These are phyloP conservation scores for Calonectria hawksworthii DNA, from an alignment of 2,329 filamentous ascomycete genomes.

Conservation along the genomic window DNA sequence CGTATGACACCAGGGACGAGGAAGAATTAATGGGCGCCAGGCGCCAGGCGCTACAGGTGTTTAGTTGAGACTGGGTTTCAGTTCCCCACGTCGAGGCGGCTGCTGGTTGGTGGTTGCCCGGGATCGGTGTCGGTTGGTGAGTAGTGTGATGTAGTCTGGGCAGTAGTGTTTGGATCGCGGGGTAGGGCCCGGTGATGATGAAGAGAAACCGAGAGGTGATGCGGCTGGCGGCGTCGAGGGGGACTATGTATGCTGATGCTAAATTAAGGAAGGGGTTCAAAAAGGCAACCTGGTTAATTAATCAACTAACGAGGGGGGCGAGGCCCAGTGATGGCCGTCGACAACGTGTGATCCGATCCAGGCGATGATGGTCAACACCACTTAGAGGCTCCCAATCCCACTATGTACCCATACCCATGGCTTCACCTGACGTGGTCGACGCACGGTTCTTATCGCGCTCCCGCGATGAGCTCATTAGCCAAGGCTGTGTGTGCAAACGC, in stretches of 20 bases:
- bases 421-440: constrained; percentile 48
- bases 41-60: constrained; percentile 18
- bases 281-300: constrained; percentile 38
- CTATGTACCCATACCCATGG: constrained; percentile 45
- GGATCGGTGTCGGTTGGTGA: constrained; percentile 32
- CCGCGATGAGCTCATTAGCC: constrained; percentile 45
- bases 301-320: constrained; percentile 37
- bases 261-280: constrained; percentile 27
- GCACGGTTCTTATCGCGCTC: constrained; percentile 46
- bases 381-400: constrained; percentile 42
- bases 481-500: constrained; percentile 45
- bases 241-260: constrained; percentile 20
- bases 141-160: constrained; percentile 34
- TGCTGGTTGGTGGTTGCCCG: constrained; percentile 21
- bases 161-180: constrained; percentile 20
- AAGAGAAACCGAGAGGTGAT: constrained; percentile 23
- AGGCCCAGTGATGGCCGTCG: constrained; percentile 39
- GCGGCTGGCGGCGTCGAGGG: constrained; percentile 22
- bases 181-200: constrained; percentile 4
- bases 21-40: constrained; percentile 22
- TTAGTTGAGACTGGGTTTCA: constrained; percentile 6
- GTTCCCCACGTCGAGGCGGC: constrained; percentile 13
- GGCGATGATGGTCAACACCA: constrained; percentile 47
- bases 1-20: constrained; percentile 29
- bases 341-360: constrained; percentile 48